Conservation (phyloP, 1,284 basidiomycete species). For the Thecaphora frezii region DNA sequence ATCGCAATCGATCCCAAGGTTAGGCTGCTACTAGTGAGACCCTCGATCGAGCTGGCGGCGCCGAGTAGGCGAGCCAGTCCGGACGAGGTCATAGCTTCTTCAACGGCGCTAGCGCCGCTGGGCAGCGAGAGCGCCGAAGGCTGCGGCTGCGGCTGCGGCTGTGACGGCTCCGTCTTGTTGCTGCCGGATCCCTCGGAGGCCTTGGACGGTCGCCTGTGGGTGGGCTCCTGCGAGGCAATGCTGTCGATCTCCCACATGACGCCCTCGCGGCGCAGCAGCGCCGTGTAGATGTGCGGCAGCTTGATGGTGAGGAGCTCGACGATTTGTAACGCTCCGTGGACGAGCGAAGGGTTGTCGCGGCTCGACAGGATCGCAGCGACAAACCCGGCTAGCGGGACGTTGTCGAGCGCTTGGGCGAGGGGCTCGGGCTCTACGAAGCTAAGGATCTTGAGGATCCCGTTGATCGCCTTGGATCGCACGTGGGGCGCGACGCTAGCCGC, state of each 20-base stretch:
- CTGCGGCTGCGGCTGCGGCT: constrained; percentile 3
- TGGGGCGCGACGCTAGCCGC: constrained; percentile 50
- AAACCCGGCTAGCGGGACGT: constrained; percentile 56
- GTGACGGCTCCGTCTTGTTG: constrained; percentile 12
- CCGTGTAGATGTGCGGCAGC: constrained; percentile 46
- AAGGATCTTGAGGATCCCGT: constrained; percentile 51
- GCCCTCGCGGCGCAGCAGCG: constrained; percentile 50
- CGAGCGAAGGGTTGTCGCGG: constrained; percentile 38
- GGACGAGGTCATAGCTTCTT: constrained; percentile 1
- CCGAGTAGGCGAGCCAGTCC: constrained; percentile 27
- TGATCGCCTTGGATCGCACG: constrained; percentile 46
- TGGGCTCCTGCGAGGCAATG: constrained; percentile 42
- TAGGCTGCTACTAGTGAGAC: constrained; percentile 8
- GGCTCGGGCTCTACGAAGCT: constrained; percentile 49
- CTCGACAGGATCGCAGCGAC: constrained; percentile 50
- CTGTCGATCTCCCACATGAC: constrained; percentile 55
- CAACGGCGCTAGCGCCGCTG: neutral
- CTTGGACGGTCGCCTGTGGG: constrained; percentile 78
- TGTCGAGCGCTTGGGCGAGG: constrained; percentile 38
- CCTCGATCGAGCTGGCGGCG: constrained; percentile 15
- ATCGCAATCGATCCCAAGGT: constrained; percentile 12
- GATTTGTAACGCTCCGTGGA: constrained; percentile 52
- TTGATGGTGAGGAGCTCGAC: constrained; percentile 54
- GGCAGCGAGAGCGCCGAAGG: constrained; percentile 1
- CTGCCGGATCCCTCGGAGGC: constrained; percentile 66